Base-by-base conservation (phyloP, 768 basidiomycete species). In the Amanita rubescens region DNA sequence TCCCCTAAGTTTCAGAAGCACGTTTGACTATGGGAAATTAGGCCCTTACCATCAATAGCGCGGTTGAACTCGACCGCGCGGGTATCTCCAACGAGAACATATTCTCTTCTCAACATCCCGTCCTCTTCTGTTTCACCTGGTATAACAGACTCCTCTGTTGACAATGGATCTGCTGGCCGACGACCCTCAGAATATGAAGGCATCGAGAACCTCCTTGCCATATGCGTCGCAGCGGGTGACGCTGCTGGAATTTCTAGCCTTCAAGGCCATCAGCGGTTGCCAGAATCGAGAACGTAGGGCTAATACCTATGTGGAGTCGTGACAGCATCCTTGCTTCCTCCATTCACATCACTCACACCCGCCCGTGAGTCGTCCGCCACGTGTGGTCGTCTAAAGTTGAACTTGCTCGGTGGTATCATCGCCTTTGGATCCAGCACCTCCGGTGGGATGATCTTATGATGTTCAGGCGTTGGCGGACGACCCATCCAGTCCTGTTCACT, bases 21-120 rank as follows among this genome's bases (percentile, higher is more conserved):
- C 14, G 12, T 33, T n/a, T 10, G 30, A 38, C 20, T 17, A 11
- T 37, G 8, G 15, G 10, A 10, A 49, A 19, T 30, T 8, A 14
- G 50, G 34, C 45, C 67, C 82, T 60, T 56, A 89, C 94, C 94
- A 71, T 98, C 95, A 1, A 95, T 87, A 2, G 92, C 81, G 14
- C 83, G 82, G 65, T 91, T 92, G 65, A 97, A 91, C 65, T 98
- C 94, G 2, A 97, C 88, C 1, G 90, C 90, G 47, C 85, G 78
- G 51, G 80, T 82, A 66, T 99, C 93, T 39, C 87, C 94, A 1
- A 98, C 90, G 1, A 99, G 79, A 0, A 98, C 95, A 60, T 99
- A 99, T 62, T 98, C 95, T 57, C 83, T 78, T 49, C 86, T 77
- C 46, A 91, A 74, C 47, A 84, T 72, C 0, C 87, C 87, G 62